Evolutionary conservation across 2,329 filamentous ascomycete genomes (phyloP).

Genomic region (Ophidiomyces ophidiicola): DNA sequence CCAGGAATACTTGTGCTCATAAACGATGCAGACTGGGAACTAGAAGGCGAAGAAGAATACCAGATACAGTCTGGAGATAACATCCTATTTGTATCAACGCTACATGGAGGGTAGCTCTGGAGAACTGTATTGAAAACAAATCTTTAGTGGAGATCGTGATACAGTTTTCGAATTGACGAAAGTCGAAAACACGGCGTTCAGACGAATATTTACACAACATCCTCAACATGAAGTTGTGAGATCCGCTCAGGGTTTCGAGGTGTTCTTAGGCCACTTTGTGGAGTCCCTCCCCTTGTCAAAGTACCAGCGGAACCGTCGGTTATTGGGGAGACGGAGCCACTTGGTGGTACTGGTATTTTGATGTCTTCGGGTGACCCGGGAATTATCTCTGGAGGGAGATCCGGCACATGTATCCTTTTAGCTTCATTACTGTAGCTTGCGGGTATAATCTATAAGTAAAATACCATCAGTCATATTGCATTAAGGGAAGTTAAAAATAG

Average conservation of each 20-base stretch:
- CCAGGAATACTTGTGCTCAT: constrained; percentile 93
- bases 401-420: constrained; percentile 74
- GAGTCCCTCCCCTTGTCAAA: constrained; percentile 31
- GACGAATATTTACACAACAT: constrained; percentile 27
- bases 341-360: constrained; percentile 59
- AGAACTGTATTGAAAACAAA: neutral
- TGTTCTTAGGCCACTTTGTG: constrained; percentile 32
- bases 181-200: neutral
- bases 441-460: constrained; percentile 59
- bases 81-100: constrained; percentile 88
- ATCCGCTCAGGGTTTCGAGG: constrained; percentile 35
- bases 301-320: constrained; percentile 33
- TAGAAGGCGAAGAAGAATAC: constrained; percentile 88
- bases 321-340: constrained; percentile 36
- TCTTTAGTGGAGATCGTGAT: neutral
- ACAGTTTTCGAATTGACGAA: neutral
- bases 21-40: constrained; percentile 96
- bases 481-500: neutral
- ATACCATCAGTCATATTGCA: neutral
- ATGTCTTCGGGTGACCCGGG: constrained; percentile 71
- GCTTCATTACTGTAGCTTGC: constrained; percentile 95
- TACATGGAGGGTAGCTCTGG: constrained; percentile 64
- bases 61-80: constrained; percentile 71
- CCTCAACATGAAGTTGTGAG: constrained; percentile 35
- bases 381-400: constrained; percentile 52